A percentile compares a stretch with the other conserved stretches of the same genome.
phyloP scores from a whole-genome alignment of 257 asterid genomes.

The Penstemon eatonii region DNA sequence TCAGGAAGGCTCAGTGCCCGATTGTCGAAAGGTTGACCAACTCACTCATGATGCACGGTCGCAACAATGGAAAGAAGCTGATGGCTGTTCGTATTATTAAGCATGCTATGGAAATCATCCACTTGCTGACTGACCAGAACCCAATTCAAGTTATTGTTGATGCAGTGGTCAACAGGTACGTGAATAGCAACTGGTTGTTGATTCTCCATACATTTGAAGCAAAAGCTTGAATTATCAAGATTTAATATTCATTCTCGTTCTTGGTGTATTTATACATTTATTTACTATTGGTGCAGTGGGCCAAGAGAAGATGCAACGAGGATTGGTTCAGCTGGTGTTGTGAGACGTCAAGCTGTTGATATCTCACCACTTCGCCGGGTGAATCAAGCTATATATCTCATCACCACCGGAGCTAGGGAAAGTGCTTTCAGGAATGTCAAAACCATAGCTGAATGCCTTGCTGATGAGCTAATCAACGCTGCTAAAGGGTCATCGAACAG shows the following conservation, averaged over 20 bases:
- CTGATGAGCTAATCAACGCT: constrained; percentile 84
- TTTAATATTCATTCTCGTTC: not conserved
- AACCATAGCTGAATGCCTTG: constrained; percentile 77
- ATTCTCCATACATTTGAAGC: no score
- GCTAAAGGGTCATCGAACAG: constrained; percentile 87
- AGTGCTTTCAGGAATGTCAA: constrained; percentile 78
- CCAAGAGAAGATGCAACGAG: constrained; percentile 89
- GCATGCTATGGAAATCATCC: constrained; percentile 91
- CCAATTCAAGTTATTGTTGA: constrained; percentile 85
- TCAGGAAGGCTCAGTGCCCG: constrained; percentile 92
- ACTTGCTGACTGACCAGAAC: constrained; percentile 73
- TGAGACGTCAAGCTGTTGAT: constrained; percentile 86
- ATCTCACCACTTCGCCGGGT: constrained; percentile 84
- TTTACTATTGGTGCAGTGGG: constrained; percentile 43
- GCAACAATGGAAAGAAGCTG: constrained; percentile 90
- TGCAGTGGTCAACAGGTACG: constrained; percentile 79
- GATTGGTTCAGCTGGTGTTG: constrained; percentile 88
- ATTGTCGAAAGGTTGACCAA: constrained; percentile 75
- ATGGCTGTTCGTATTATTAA: constrained; percentile 82
- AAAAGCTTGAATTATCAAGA: no score
- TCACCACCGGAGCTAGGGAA: constrained; percentile 80
- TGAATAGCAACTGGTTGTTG: not conserved
- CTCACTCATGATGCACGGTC: constrained; percentile 89
- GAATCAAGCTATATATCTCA: constrained; percentile 72
- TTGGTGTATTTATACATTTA: not conserved